Evolutionary conservation across 345 rosid species (phyloP), one percentile per base, ranked within the genome.

Genomic region (Eucalyptus polybractea): DNA sequence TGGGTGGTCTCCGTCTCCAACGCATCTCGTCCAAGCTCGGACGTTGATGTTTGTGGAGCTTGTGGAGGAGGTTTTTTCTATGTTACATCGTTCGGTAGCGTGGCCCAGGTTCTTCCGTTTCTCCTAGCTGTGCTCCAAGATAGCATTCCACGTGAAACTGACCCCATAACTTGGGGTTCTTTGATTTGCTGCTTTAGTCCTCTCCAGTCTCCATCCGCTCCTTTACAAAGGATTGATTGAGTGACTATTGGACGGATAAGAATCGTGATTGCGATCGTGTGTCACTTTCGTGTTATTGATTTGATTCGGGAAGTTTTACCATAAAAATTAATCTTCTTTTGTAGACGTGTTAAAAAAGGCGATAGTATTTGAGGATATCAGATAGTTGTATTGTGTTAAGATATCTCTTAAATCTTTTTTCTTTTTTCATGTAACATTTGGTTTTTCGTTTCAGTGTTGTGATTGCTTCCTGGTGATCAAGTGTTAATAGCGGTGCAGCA

Each of bases 401-500:
- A 22, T 92, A 88, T 15, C 27, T 10, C 16, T 67, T n/a, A 8
- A 31, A 4, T 76, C 65, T 90, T 88, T 50, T 49, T 86, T 49
- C 81, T 42, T 56, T 88, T 37, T 87, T 15, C 24, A 27, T 62
- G 89, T 49, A 37, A 45, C 29, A 4, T 16, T 76, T 76, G 88
- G 27, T 29, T 85, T 88, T 40, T 53, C n/a, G n/a, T 65, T 44
- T 42, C 6, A n/a, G 88, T 62, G 25, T 29, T 67, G 49, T 37
- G 62, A 53, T 54, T 86, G 56, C 37, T 58, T 24, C 87, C 91
- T 88, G 47, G 47, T 21, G 47, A 76, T 76, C 83, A 76, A 19
- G 86, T 56, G 67, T 89, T 87, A 50, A 95, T 94, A 96, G 96
- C 94, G 89, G 93, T 92, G 83, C 95, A 91, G 90, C 92, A 91